Evolutionary conservation across 208 protist species (phyloP).

Genomic region (Sergeia podlipaevii): DNA sequence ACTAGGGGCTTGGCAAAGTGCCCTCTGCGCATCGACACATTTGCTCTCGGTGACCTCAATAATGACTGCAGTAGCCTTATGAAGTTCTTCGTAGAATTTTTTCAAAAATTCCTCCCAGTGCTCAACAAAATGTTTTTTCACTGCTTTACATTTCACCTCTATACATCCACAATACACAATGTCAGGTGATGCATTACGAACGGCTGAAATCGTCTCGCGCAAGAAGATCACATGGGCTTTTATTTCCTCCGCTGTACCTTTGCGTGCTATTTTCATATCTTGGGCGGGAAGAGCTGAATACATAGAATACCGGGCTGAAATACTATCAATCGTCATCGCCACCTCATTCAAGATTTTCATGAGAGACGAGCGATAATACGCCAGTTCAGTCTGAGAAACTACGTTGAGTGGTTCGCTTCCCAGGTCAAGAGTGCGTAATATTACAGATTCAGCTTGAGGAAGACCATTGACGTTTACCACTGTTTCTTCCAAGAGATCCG

Average conservation of each 20-base stretch:
- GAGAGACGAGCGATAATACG: constrained; percentile 26
- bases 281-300: constrained; percentile 54
- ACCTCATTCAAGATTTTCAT: constrained; percentile 33
- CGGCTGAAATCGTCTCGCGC: constrained; percentile 32
- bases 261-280: constrained; percentile 27
- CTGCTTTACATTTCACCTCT: constrained; percentile 46
- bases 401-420: constrained; percentile 32
- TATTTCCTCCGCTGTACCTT: constrained; percentile 21
- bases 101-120: constrained; percentile 57
- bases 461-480: constrained; percentile 47
- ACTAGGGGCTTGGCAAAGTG: constrained; percentile 36
- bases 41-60: constrained; percentile 30
- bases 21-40: constrained; percentile 26
- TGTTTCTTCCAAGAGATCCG: constrained; percentile 64
- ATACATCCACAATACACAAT: constrained; percentile 75
- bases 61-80: constrained; percentile 28
- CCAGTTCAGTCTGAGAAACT: constrained; percentile 28
- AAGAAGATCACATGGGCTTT: constrained; percentile 25
- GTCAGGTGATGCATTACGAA: constrained; percentile 48
- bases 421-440: constrained; percentile 62
- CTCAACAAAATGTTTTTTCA: constrained; percentile 43
- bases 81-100: constrained; percentile 37
- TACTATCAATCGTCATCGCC: constrained; percentile 32
- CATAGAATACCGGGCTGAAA: constrained; percentile 30
- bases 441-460: constrained; percentile 40